Conservation (phyloP, 1,284 basidiomycete species). For the Cutaneotrichosporon dermatis region DNA sequence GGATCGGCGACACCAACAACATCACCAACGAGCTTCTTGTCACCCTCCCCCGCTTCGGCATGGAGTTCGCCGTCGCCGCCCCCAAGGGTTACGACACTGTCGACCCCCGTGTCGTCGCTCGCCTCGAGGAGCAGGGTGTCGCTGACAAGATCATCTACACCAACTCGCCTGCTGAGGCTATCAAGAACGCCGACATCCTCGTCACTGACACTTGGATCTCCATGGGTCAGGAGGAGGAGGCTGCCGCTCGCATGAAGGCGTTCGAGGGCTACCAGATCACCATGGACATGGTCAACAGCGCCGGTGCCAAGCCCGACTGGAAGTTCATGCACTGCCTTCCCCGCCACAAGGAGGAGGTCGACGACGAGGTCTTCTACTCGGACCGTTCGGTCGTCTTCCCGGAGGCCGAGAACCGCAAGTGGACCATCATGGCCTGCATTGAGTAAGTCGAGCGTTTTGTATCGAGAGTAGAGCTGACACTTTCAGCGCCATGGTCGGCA, state of each 20-base stretch:
- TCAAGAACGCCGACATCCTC: slow-evolving; percentile 84
- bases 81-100: slow-evolving; percentile 62
- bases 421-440: slow-evolving; percentile 77
- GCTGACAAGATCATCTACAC: slow-evolving; percentile 41
- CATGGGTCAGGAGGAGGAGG: slow-evolving; percentile 97
- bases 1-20: slow-evolving; percentile 93
- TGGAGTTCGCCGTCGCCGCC: slow-evolving; percentile 76
- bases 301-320: slow-evolving; percentile 83
- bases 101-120: slow-evolving; percentile 73
- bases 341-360: slow-evolving; percentile 85
- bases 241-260: slow-evolving; percentile 77
- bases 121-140: slow-evolving; percentile 53
- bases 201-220: slow-evolving; percentile 98
- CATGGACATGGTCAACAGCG: slow-evolving; percentile 69
- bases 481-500: neutral
- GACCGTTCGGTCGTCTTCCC: slow-evolving; percentile 51
- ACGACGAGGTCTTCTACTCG: slow-evolving; percentile 72
- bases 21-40: slow-evolving; percentile 98
- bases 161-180: slow-evolving; percentile 69
- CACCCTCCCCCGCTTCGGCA: slow-evolving; percentile 84
- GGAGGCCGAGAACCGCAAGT: slow-evolving; percentile 75
- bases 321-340: slow-evolving; percentile 96
- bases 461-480: neutral
- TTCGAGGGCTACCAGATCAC: slow-evolving; percentile 95
- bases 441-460: slow-evolving; percentile 30